Evolutionary conservation across 2,329 filamentous ascomycete species (phyloP).

Genomic region (Paraconiothyrium brasiliense): DNA sequence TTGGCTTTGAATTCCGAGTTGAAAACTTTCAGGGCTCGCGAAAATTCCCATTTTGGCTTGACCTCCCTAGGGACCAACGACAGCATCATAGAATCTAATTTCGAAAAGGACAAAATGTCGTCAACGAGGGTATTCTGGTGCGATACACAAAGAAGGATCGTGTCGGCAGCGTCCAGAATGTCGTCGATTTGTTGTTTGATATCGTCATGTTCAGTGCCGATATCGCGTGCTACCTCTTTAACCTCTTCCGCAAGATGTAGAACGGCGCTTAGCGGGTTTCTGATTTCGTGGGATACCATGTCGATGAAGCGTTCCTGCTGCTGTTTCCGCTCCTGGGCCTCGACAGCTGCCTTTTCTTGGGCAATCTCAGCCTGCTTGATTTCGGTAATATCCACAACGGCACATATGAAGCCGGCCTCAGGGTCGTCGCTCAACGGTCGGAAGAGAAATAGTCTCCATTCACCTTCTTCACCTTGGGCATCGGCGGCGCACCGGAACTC

Average conservation of each 20-base stretch:
- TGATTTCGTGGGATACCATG: constrained; percentile 55
- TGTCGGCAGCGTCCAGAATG: constrained; percentile 48
- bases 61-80: constrained; percentile 46
- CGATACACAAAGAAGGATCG: constrained; percentile 55
- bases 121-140: constrained; percentile 59
- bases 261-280: constrained; percentile 51
- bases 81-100: constrained; percentile 58
- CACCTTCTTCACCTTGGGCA: constrained; percentile 35
- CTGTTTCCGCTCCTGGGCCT: constrained; percentile 55
- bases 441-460: constrained; percentile 56
- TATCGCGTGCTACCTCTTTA: constrained; percentile 42
- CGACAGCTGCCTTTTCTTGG: constrained; percentile 54
- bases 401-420: constrained; percentile 57
- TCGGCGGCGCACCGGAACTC: constrained; percentile 55
- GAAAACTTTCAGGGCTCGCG: constrained; percentile 46
- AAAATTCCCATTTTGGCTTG: background rate
- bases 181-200: constrained; percentile 35
- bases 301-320: constrained; percentile 59
- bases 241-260: constrained; percentile 57
- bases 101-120: constrained; percentile 59
- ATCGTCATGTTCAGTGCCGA: constrained; percentile 28
- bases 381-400: constrained; percentile 57
- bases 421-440: constrained; percentile 54
- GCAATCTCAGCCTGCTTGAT: constrained; percentile 56
- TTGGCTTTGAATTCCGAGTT: constrained; percentile 51